Conservation (phyloP, 768 basidiomycete genomes). For the Agaricus blazei region DNA sequence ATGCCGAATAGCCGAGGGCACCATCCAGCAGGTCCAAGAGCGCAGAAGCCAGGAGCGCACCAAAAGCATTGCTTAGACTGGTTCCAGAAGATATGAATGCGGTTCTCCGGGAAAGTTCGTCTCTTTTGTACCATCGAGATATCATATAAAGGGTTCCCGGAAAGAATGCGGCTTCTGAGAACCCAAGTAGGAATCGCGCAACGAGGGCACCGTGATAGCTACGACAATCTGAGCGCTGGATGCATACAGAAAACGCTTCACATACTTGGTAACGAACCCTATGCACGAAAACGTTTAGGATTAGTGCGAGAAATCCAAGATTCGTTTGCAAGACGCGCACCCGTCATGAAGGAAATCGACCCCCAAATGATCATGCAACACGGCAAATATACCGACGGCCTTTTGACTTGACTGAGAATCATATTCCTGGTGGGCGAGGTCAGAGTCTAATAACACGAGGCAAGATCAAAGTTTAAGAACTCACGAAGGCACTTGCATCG, state of each 20-base stretch:
- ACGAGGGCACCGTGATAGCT: slow-evolving; percentile 62
- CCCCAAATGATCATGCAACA: slow-evolving; percentile 68
- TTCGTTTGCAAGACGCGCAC: slow-evolving; percentile 18
- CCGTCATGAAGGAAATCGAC: slow-evolving; percentile 42
- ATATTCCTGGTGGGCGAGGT: slow-evolving; percentile 45
- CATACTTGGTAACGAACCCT: slow-evolving; percentile 39
- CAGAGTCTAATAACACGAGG: neutral
- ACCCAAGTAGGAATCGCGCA: slow-evolving; percentile 74
- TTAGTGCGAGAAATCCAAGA: neutral
- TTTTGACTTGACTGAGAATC: slow-evolving; percentile 57
- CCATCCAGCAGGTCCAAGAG: slow-evolving; percentile 72
- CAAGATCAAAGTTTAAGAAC: neutral
- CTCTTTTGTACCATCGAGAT: slow-evolving; percentile 69
- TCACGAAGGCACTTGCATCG: slow-evolving; percentile 72
- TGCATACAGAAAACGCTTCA: neutral
- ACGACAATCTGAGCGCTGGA: neutral
- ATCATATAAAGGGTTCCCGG: slow-evolving; percentile 62
- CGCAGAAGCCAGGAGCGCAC: slow-evolving; percentile 70
- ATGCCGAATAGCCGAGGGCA: slow-evolving; percentile 60
- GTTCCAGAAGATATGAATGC: slow-evolving; percentile 68
- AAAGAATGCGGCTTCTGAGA: slow-evolving; percentile 65
- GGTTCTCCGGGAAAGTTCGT: slow-evolving; percentile 65
- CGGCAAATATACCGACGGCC: slow-evolving; percentile 61
- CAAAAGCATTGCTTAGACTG: slow-evolving; percentile 78
- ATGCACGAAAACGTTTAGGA: neutral